Conservation (phyloP, 2,329 filamentous ascomycete species). For the Arachnomyces sp. region DNA sequence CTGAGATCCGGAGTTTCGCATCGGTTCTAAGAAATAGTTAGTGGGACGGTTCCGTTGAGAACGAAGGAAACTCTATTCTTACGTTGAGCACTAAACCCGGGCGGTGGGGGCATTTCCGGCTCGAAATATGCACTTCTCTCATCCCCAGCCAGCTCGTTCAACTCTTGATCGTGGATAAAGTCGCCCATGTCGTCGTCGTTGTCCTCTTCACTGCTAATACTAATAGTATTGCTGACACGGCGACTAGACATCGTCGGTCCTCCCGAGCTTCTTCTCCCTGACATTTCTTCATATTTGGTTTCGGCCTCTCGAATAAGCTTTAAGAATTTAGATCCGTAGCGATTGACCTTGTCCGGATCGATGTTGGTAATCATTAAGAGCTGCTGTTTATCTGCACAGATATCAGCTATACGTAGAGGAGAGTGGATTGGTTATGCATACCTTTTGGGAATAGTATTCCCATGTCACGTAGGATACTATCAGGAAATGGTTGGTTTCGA, state of each 20-base stretch:
- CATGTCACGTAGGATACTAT: constrained; percentile 42
- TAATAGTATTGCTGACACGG: constrained; percentile 40
- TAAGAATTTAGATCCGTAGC: constrained; percentile 37
- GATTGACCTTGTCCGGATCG: constrained; percentile 37
- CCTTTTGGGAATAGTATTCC: constrained; percentile 40
- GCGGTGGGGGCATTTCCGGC: constrained; percentile 9
- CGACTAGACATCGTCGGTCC: constrained; percentile 42
- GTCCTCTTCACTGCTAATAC: constrained; percentile 33
- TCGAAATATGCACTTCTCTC: constrained; percentile 19
- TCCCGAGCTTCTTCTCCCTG: constrained; percentile 36
- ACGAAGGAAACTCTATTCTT: constrained; percentile 5
- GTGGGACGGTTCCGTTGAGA: not conserved
- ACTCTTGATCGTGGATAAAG: constrained; percentile 10
- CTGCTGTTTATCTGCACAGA: constrained; percentile 27
- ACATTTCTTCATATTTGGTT: constrained; percentile 36
- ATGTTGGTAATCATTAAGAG: constrained; percentile 35
- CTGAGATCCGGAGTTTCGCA: constrained; percentile 2
- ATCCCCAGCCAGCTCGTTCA: constrained; percentile 3
- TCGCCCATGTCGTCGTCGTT: constrained; percentile 22
- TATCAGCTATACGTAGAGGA: not conserved
- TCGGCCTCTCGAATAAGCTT: constrained; percentile 34
- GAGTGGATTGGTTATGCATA: constrained; percentile 14
- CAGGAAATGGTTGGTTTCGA: constrained; percentile 40
- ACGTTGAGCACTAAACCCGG: constrained; percentile 15
- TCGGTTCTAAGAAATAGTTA: constrained; percentile 12